Base-by-base conservation (phyloP, 2,329 filamentous ascomycete species). In the Passalora sequoiae region DNA sequence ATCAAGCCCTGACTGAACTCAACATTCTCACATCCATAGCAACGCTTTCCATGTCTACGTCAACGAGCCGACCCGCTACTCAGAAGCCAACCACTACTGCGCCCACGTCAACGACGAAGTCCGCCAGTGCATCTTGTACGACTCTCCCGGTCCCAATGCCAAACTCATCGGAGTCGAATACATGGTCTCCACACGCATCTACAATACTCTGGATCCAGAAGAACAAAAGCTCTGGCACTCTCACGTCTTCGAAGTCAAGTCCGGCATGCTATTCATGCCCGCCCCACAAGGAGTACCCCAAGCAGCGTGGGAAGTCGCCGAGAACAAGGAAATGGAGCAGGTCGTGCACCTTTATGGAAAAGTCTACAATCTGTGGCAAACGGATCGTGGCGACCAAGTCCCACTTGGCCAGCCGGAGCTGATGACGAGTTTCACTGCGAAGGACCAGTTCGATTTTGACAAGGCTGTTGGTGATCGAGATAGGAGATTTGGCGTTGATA, bases 41-140 rank as follows among this genome's bases (percentile, higher is more conserved):
- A 89, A 92, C 57, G 87, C 86, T n/a, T 89, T 89, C 59, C 88
- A 94, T 59, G 79, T 82, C 36, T 92, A 92, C 60, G 82, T 81
- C n/a, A 74, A 79, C 19, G 84, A 91, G 33, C 79, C 81, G 0
- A 74, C 69, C 1, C 79, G 84, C 10, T 71, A 43, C 28, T 81
- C 94, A 1, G 86, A 92, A 62, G 71, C 86, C 1, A 89, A 92
- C 60, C 87, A 94, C 64, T 94, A 92, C 66, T 94, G 88, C 61
- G 76, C 82, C 1, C 86, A 92, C 57, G 57, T 92, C 3, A 88
- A 76, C 48, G 75, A 82, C 70, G 86, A 92, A 50, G 74, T 94
- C 44, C 78, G 88, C 3, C 87, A 94, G 70, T 94, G 88, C 63
- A 77, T 94, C 21, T 76, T 94, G 49, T 94, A 92, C 68, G 87